Conservation (phyloP, 129 eudicot genomes). For the sunflower (Helianthus annuus) region DNA sequence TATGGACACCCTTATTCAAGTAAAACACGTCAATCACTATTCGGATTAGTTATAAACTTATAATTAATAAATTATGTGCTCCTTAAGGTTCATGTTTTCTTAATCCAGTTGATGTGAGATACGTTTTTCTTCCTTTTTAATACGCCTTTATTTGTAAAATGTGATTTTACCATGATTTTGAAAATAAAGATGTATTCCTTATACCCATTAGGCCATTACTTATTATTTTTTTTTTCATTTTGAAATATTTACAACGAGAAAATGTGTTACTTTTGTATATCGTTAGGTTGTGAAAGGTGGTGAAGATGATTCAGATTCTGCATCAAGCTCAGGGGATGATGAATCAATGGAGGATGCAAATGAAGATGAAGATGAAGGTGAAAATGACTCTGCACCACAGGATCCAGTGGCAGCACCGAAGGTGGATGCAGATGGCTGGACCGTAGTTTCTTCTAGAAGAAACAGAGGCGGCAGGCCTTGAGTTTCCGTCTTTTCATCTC, state of each 20-base stretch:
- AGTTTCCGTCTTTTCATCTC: background rate
- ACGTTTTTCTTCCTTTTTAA: background rate
- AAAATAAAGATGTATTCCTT: background rate
- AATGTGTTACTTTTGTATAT: background rate
- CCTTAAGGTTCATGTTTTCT: too few species aligned
- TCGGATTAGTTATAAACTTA: too few species aligned
- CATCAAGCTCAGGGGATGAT: conserved; percentile 43
- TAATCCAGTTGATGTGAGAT: too few species aligned
- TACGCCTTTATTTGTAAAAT: too few species aligned
- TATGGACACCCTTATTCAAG: conserved; percentile 9
- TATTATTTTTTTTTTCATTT: background rate
- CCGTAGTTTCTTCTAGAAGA: conserved; percentile 59
- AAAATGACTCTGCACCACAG: too few species aligned
- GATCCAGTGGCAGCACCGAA: conserved; percentile 12
- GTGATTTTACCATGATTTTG: too few species aligned
- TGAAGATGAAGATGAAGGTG: conserved; percentile 43
- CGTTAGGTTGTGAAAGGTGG: conserved; percentile 50
- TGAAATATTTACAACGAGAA: background rate
- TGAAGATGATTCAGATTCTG: conserved; percentile 36
- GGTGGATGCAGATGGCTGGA: conserved; percentile 79
- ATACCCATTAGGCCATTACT: background rate
- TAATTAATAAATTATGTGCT: too few species aligned
- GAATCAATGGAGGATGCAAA: conserved; percentile 42
- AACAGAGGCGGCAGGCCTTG: conserved; percentile 51
- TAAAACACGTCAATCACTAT: background rate